Conservation (phyloP, 257 asterid genomes). For the Coffea canephora region DNA sequence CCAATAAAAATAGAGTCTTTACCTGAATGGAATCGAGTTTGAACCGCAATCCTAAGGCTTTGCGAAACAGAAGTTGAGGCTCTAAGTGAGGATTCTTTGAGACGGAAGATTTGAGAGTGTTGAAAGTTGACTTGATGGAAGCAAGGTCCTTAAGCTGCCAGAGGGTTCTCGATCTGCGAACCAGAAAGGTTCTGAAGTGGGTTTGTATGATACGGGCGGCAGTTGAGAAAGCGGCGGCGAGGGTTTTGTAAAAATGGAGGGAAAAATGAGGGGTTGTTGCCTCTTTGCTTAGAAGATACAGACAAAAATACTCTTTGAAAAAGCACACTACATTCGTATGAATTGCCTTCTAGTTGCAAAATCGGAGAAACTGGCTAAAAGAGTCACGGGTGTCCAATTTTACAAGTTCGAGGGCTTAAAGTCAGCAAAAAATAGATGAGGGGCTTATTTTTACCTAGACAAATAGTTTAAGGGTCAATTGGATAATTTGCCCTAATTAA, state of each 20-base stretch:
- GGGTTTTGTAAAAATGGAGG: too few relatives aligned
- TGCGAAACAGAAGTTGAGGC: conserved; percentile 35
- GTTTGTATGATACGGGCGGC: conserved; percentile 80
- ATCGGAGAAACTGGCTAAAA: too few relatives aligned
- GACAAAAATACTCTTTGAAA: too few relatives aligned
- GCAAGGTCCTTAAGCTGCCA: conserved; percentile 78
- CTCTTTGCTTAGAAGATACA: fast-evolving
- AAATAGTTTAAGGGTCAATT: too few relatives aligned
- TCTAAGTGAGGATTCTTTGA: conserved; percentile 39
- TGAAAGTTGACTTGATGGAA: conserved; percentile 53
- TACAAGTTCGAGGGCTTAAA: too few relatives aligned
- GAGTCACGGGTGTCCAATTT: too few relatives aligned
- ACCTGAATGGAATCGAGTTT: conserved; percentile 71
- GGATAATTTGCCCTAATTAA: too few relatives aligned
- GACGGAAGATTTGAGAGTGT: conserved; percentile 50
- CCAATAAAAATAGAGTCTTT: neutral
- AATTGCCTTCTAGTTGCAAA: too few relatives aligned
- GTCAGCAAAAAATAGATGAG: too few relatives aligned
- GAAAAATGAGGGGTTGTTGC: too few relatives aligned
- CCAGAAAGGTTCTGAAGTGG: conserved; percentile 70
- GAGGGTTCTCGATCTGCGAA: conserved; percentile 80
- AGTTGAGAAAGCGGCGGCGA: neutral
- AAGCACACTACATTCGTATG: too few relatives aligned
- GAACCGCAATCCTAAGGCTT: conserved; percentile 49
- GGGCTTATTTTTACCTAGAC: too few relatives aligned